Base-by-base conservation (phyloP, 192 early-diverging fungal species). In the Gonapodya sp. region DNA sequence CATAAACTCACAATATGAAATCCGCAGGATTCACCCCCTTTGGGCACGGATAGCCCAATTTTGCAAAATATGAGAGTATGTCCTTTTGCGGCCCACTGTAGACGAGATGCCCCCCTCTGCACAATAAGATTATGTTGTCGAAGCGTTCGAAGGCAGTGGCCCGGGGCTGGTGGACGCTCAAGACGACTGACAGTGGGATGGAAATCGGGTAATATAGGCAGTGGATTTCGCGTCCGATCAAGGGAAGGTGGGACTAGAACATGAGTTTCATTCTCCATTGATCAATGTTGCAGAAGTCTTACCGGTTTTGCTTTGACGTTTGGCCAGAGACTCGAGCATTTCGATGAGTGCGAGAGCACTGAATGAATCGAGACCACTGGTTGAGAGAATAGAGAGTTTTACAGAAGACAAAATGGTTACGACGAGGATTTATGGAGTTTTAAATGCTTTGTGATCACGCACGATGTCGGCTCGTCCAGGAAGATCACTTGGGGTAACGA, bases 121-220 rank as follows among this genome's bases (percentile, higher is more conserved):
- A 77, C 30, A 77, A 33, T 2, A 77, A 33, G 34, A 77, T 77
- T 2, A 77, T 18, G 75, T 77, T 77, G 75, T 77, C 75, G 75
- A 77, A 77, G 75, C 18, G 75, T 77, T 77, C 75, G 34, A 77
- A 77, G 30, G 75, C 18, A 34, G 30, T 77, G 75, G 18, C 16
- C 8, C 75, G 75, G 18, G 75, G 75, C 31, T 77, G 75, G 75
- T 77, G 75, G 8, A 77, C 75, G 30, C 18, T 31, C 18, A 77
- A 33, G 75, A 77, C 34, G 30, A 77, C 75, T 18, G 31, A 32
- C 16, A 16, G 64, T 30, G 16, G 16, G 64, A 18, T 30, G 64
- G 46, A 64, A 64, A 64, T 64, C 8, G 24, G 24, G 24, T 64
- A 64, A 64, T 24, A 24, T 16, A 24, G 46, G 46, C 24, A 16